Percentiles rank a stretch among this genome's conserved stretches.
Conservation (phyloP, 225 moss, liverwort and hornwort species). For the Marchantia paleacea region DNA sequence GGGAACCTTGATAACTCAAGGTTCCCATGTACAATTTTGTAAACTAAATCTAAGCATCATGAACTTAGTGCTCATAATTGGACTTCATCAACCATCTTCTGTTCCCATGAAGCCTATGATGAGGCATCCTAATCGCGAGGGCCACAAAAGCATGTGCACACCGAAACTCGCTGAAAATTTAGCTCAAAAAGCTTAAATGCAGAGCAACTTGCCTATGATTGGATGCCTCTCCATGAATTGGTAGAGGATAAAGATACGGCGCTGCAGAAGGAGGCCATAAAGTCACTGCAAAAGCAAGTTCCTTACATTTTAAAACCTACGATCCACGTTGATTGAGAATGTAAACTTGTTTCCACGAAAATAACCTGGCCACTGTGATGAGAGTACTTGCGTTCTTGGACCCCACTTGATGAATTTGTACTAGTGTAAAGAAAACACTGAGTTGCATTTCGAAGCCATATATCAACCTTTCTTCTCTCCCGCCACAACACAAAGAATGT, state of each 20-base stretch:
- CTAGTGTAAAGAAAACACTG: neutral
- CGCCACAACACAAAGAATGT: conserved; percentile 77
- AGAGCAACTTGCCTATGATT: conserved; percentile 50
- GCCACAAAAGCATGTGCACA: too few species aligned
- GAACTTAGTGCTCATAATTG: too few species aligned
- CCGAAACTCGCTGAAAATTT: too few species aligned
- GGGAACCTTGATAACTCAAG: too few species aligned
- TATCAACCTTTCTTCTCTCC: conserved; percentile 60
- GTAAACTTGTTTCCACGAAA: neutral
- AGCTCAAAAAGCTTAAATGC: too few species aligned
- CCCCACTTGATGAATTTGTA: neutral
- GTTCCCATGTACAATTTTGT: too few species aligned
- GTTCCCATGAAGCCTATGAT: too few species aligned
- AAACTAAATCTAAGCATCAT: too few species aligned
- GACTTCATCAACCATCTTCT: too few species aligned
- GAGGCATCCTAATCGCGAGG: too few species aligned
- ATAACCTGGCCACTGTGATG: neutral
- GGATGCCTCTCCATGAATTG: conserved; percentile 79
- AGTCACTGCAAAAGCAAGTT: conserved; percentile 43
- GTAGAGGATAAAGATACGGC: conserved; percentile 69
- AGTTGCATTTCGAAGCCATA: neutral
- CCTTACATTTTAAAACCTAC: neutral
- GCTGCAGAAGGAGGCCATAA: conserved; percentile 87
- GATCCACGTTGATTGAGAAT: neutral
- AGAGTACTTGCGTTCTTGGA: neutral